Evolutionary conservation across 1,139 yeast species (phyloP).

Genomic region (Magnusiomyces tetraspermus): DNA sequence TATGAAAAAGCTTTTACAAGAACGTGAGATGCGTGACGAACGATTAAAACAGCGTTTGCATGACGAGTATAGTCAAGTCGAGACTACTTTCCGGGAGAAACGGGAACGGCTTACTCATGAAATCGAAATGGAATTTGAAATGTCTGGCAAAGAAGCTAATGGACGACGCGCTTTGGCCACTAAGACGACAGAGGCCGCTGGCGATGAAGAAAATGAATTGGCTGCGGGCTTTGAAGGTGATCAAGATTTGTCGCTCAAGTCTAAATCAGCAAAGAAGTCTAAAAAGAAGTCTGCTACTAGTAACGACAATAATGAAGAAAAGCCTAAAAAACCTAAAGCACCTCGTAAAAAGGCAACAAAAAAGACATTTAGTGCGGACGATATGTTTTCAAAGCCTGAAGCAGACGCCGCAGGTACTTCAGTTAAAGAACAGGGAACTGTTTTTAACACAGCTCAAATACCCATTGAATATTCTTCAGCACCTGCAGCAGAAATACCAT

Average conservation of each 20-base stretch:
- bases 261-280: background rate
- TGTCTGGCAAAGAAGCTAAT: background rate
- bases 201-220: background rate
- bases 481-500: background rate
- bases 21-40: slow-evolving; percentile 14
- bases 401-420: background rate
- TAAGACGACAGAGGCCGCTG: background rate
- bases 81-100: slow-evolving; percentile 5
- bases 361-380: background rate
- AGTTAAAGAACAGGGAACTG: background rate
- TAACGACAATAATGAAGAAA: background rate
- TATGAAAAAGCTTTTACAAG: background rate
- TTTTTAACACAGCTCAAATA: background rate
- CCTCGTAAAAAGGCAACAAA: background rate
- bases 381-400: background rate
- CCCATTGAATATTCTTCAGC: background rate
- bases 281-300: background rate
- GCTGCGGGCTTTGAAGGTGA: background rate
- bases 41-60: slow-evolving; percentile 14
- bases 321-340: background rate
- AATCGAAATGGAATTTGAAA: slow-evolving; percentile 4
- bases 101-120: slow-evolving; percentile 1
- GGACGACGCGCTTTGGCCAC: background rate
- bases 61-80: slow-evolving; percentile 7
- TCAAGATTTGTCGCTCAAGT: background rate